Conservation (phyloP, 2,329 filamentous ascomycete species). For the Didymella glomerata region DNA sequence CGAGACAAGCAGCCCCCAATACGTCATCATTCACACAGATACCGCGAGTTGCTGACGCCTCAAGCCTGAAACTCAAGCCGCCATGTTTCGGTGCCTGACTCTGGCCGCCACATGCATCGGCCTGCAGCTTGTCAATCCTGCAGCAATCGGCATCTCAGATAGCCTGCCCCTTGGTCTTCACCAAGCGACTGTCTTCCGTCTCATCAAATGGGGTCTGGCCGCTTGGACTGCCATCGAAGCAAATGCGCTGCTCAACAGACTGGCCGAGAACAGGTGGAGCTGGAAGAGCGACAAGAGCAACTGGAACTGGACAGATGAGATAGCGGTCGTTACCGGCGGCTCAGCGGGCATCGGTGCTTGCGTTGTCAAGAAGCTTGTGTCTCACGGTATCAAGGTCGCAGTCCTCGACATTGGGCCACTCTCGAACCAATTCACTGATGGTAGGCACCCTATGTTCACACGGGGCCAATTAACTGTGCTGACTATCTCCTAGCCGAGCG, state of each 20-base stretch:
- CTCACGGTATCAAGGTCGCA: conserved; percentile 46
- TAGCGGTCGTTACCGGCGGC: conserved; percentile 51
- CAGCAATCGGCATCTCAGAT: conserved; percentile 27
- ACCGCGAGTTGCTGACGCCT: conserved; percentile 1
- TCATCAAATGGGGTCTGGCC: conserved; percentile 41
- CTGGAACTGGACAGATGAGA: conserved; percentile 46
- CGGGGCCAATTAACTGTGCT: conserved; percentile 16
- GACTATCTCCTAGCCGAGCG: conserved; percentile 32
- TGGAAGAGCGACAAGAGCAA: conserved; percentile 39
- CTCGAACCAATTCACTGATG: conserved; percentile 36
- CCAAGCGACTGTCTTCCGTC: conserved; percentile 32
- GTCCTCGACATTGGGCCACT: conserved; percentile 48
- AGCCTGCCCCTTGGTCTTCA: conserved; percentile 32
- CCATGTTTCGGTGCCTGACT: conserved; percentile 34
- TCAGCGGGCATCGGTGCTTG: conserved; percentile 48
- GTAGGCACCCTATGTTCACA: conserved; percentile 26
- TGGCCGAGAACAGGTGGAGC: conserved; percentile 53
- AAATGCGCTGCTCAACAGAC: conserved; percentile 41
- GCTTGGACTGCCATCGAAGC: conserved; percentile 35
- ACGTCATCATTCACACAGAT: conserved; percentile 17
- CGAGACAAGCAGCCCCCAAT: background rate
- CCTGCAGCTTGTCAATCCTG: conserved; percentile 30
- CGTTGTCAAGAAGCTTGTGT: conserved; percentile 44
- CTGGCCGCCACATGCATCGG: conserved; percentile 29
- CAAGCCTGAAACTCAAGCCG: conserved; percentile 6